phyloP scores from a whole-genome alignment of 768 basidiomycete genomes.

The Suillus plorans region DNA sequence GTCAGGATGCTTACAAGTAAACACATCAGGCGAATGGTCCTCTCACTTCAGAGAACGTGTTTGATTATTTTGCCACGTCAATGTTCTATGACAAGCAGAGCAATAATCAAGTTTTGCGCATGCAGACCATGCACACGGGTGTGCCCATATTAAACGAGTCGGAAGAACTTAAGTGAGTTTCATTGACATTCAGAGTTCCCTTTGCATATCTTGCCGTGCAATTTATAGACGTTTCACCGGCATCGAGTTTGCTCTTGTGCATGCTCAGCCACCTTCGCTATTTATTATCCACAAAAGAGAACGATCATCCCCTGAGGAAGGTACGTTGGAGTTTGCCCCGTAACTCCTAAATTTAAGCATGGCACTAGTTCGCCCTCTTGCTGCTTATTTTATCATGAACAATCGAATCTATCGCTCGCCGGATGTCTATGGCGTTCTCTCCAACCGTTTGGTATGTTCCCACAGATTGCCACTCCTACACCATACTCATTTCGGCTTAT shows the following conservation, averaged over 20 bases:
- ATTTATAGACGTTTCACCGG: slow-evolving; percentile 75
- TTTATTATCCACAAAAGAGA: slow-evolving; percentile 92
- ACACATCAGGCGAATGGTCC: slow-evolving; percentile 69
- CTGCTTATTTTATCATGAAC: slow-evolving; percentile 86
- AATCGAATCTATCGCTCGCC: slow-evolving; percentile 89
- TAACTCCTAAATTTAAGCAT: slow-evolving; percentile 9
- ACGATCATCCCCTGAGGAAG: slow-evolving; percentile 79
- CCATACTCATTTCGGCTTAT: not conserved
- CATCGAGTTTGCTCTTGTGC: slow-evolving; percentile 83
- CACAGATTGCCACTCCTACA: slow-evolving; percentile 20
- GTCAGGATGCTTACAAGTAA: slow-evolving; percentile 1
- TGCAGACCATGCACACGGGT: slow-evolving; percentile 92
- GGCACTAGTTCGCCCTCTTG: slow-evolving; percentile 65
- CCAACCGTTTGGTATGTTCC: slow-evolving; percentile 70
- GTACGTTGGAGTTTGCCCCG: slow-evolving; percentile 39
- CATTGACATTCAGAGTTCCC: slow-evolving; percentile 3
- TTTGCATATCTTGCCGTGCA: slow-evolving; percentile 7
- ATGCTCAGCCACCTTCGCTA: slow-evolving; percentile 74
- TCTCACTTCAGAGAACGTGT: slow-evolving; percentile 72
- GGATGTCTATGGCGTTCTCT: slow-evolving; percentile 79
- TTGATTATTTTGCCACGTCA: slow-evolving; percentile 87
- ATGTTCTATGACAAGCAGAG: slow-evolving; percentile 96
- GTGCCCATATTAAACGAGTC: slow-evolving; percentile 74
- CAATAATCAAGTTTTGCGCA: slow-evolving; percentile 88
- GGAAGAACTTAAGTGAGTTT: slow-evolving; percentile 76